Conservation (phyloP, 306 rosid species). For the Macrotyloma uniflorum region DNA sequence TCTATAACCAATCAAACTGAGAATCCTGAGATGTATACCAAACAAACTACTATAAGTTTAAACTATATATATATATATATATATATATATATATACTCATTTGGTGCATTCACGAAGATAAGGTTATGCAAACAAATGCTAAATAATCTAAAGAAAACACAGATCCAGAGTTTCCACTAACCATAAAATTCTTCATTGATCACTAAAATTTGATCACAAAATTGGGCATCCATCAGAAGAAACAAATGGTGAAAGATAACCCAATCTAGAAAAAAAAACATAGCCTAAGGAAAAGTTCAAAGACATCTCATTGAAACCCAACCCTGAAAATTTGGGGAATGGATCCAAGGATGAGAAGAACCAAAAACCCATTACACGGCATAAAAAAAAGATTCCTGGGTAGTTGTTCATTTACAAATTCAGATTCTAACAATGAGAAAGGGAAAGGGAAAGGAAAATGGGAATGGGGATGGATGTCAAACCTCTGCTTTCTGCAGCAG, state of each 20-base stretch:
- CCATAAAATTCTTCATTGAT: constrained; percentile 29
- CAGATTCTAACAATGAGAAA: not conserved
- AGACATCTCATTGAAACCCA: constrained; percentile 45
- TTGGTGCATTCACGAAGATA: not conserved
- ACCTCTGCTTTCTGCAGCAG: constrained; percentile 34
- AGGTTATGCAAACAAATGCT: no score
- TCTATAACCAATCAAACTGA: not conserved
- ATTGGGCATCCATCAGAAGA: constrained; percentile 38
- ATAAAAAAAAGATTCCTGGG: not conserved
- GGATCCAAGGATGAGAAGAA: constrained; percentile 47
- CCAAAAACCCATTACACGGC: not conserved
- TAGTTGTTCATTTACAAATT: constrained; percentile 24
- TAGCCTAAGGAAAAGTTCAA: constrained; percentile 25
- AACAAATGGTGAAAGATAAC: constrained; percentile 30
- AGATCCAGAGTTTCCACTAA: constrained; percentile 8
- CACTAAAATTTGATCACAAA: constrained; percentile 47
- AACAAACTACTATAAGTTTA: no score
- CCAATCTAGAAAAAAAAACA: not conserved
- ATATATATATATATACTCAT: no score
- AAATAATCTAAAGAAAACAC: not conserved
- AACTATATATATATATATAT: no score
- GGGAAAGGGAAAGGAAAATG: not conserved
- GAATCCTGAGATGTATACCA: not conserved
- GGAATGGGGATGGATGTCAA: not conserved
- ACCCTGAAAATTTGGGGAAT: not conserved